Evolutionary conservation across 139 green algal species (phyloP).

Genomic region (Deuterostichococcus epilithicus): DNA sequence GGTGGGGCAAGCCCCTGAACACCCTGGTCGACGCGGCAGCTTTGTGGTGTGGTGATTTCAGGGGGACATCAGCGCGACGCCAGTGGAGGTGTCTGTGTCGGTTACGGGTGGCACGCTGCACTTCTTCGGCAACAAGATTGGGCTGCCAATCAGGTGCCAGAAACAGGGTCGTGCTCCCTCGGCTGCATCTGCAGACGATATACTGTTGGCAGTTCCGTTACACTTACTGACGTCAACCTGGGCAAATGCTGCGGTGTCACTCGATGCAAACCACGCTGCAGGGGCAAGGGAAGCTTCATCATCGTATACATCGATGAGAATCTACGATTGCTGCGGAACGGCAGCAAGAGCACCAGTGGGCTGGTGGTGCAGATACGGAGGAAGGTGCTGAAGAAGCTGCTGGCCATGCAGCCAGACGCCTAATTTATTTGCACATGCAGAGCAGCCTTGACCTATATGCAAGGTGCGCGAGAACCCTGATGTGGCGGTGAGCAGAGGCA

Average conservation of each 20-base stretch:
- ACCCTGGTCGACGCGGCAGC: too few species aligned
- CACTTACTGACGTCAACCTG: too few species aligned
- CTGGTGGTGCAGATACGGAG: not conserved
- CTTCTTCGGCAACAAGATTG: not conserved
- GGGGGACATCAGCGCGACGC: not conserved
- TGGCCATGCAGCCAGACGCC: not conserved
- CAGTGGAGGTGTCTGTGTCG: not conserved
- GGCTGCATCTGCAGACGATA: too few species aligned
- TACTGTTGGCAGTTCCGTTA: too few species aligned
- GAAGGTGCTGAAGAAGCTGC: not conserved
- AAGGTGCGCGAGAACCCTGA: too few species aligned
- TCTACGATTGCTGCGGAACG: not conserved
- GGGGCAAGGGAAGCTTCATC: not conserved
- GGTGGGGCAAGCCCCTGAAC: too few species aligned
- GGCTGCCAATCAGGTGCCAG: not conserved
- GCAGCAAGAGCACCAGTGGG: not conserved
- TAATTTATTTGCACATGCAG: too few species aligned
- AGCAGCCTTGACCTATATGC: too few species aligned
- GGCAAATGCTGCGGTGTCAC: too few species aligned
- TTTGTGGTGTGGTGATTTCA: not conserved
- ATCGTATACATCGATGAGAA: not conserved
- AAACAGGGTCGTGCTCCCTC: too few species aligned
- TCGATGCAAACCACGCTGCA: too few species aligned
- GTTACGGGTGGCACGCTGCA: not conserved
- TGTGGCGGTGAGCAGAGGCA: too few species aligned